Conservation (phyloP, 345 rosid genomes). For the Lepidium sativum region DNA sequence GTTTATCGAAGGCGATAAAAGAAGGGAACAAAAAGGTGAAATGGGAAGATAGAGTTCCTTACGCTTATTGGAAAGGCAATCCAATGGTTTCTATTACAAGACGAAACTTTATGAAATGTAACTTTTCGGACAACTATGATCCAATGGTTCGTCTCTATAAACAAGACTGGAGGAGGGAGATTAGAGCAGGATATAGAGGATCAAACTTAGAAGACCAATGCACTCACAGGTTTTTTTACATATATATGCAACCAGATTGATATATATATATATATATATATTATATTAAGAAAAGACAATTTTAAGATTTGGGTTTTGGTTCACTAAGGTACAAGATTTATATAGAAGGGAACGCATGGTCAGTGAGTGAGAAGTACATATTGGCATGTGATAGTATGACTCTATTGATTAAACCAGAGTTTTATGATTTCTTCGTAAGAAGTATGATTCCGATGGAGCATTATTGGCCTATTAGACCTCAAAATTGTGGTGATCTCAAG, state of each 20-base stretch:
- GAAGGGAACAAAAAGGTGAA: slow-evolving; percentile 35
- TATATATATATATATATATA: too few relatives aligned
- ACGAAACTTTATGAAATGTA: slow-evolving; percentile 44
- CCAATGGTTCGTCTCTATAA: slow-evolving; percentile 36
- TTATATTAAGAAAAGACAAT: neutral
- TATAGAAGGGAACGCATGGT: slow-evolving; percentile 59
- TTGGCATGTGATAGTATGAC: slow-evolving; percentile 33
- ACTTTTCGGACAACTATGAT: slow-evolving; percentile 26
- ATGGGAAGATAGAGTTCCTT: slow-evolving; percentile 60
- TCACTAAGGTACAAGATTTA: slow-evolving; percentile 60
- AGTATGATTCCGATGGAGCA: slow-evolving; percentile 31
- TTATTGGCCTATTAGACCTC: slow-evolving; percentile 62
- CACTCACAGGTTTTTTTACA: slow-evolving; percentile 37
- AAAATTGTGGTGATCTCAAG: slow-evolving; percentile 32
- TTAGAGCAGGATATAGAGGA: slow-evolving; percentile 28
- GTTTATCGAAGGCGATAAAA: slow-evolving; percentile 28
- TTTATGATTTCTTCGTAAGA: slow-evolving; percentile 31
- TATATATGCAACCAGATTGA: neutral
- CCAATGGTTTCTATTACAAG: slow-evolving; percentile 34
- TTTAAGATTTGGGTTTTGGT: neutral
- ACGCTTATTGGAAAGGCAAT: slow-evolving; percentile 70
- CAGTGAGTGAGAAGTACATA: slow-evolving; percentile 34
- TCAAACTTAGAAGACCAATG: slow-evolving; percentile 48
- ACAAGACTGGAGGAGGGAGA: slow-evolving; percentile 31
- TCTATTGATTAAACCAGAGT: slow-evolving; percentile 29